Evolutionary conservation across 805 yeast genomes (phyloP).

Genomic region (Torulaspora maleeae): DNA sequence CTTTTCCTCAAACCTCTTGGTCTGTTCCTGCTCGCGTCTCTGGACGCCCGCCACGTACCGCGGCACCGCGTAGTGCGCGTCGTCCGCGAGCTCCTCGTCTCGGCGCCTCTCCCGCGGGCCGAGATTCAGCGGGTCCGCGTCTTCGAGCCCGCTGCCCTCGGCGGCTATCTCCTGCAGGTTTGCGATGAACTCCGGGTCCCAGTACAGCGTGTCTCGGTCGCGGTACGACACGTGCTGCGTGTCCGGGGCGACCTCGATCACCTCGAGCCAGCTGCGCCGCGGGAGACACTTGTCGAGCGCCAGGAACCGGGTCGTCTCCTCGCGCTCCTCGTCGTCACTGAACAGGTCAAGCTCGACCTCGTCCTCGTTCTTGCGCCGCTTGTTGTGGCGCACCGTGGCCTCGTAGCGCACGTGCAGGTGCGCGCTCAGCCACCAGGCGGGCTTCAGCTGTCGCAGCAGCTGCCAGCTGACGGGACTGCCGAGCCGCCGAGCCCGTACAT

Average conservation of each 20-base stretch:
- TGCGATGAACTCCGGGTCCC: conserved; percentile 38
- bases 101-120: background rate
- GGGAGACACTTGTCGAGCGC: conserved; percentile 86
- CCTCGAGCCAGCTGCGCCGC: conserved; percentile 52
- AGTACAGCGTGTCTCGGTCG: conserved; percentile 23
- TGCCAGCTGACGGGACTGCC: conserved; percentile 70
- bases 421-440: conserved; percentile 79
- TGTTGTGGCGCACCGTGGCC: conserved; percentile 48
- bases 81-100: conserved; percentile 2
- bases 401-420: conserved; percentile 76
- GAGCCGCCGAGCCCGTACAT: conserved; percentile 52
- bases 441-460: conserved; percentile 51
- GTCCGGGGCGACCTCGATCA: conserved; percentile 42
- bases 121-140: background rate
- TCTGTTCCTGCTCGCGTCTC: conserved; percentile 21
- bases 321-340: conserved; percentile 12
- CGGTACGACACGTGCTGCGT: conserved; percentile 23
- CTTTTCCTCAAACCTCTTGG: conserved; percentile 13
- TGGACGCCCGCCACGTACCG: conserved; percentile 18
- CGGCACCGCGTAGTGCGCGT: conserved; percentile 16
- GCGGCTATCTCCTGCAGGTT: conserved; percentile 15
- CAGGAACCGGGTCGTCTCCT: conserved; percentile 47
- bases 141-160: background rate
- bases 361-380: conserved; percentile 22
- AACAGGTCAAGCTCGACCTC: conserved; percentile 37